Evolutionary conservation across 2,329 filamentous ascomycete genomes (phyloP).

Genomic region (Phoma sp.): DNA sequence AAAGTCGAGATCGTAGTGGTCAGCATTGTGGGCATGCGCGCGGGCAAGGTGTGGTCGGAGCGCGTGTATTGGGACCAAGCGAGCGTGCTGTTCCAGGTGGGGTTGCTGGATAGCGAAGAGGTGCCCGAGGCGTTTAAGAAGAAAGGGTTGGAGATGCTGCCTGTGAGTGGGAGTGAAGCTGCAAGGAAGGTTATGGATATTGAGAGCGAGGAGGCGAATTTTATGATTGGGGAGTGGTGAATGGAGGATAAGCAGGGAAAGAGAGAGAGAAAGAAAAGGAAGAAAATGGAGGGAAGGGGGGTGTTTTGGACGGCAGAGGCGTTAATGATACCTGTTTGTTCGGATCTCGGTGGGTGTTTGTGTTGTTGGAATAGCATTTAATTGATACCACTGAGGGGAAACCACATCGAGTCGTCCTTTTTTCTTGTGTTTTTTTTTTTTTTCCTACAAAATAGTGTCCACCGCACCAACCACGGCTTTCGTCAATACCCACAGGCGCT

Average conservation of each 20-base stretch:
- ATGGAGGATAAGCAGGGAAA: not conserved
- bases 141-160: slow-evolving; percentile 54
- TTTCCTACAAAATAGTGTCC: too few relatives aligned
- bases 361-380: too few relatives aligned
- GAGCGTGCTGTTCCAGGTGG: slow-evolving; percentile 64
- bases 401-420: too few relatives aligned
- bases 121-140: slow-evolving; percentile 56
- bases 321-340: too few relatives aligned
- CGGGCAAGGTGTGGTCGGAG: slow-evolving; percentile 61
- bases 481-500: too few relatives aligned
- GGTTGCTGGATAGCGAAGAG: slow-evolving; percentile 62
- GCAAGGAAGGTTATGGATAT: slow-evolving; percentile 56
- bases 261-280: too few relatives aligned
- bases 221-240: slow-evolving; percentile 55
- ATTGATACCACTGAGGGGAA: too few relatives aligned
- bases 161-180: slow-evolving; percentile 53
- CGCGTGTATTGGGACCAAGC: slow-evolving; percentile 69
- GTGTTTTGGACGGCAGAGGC: too few relatives aligned
- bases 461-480: too few relatives aligned
- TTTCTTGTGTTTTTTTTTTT: too few relatives aligned
- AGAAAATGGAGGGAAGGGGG: too few relatives aligned
- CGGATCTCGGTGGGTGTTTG: too few relatives aligned
- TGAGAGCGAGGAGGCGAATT: slow-evolving; percentile 51
- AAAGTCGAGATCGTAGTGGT: slow-evolving; percentile 64
- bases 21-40: slow-evolving; percentile 61